Percentiles rank a stretch among this genome's conserved stretches.
These are phyloP conservation scores for Neonothopanus nambi DNA, from an alignment of 1,284 basidiomycete species.

Conservation along the genomic window DNA sequence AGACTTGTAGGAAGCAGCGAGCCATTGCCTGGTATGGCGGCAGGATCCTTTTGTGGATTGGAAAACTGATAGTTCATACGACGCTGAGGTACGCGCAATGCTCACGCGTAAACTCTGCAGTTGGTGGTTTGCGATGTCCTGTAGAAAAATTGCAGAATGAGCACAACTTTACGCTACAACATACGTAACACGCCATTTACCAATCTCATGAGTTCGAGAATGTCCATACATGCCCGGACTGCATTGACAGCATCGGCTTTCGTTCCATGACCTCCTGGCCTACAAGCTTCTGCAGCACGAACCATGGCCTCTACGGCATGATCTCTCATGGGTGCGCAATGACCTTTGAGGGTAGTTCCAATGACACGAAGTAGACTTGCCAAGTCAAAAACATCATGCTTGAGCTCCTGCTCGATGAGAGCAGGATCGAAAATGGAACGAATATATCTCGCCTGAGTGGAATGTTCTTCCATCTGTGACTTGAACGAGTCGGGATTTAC, in stretches of 20 bases:
- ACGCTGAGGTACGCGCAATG: conserved; percentile 78
- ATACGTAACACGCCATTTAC: conserved; percentile 46
- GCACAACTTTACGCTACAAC: conserved; percentile 20
- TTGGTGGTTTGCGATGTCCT: conserved; percentile 97
- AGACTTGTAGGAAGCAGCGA: conserved; percentile 35
- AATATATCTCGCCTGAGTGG: conserved; percentile 57
- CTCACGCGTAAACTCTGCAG: conserved; percentile 85
- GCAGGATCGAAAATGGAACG: conserved; percentile 68
- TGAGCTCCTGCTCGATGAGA: conserved; percentile 81
- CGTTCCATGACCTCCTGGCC: conserved; percentile 51
- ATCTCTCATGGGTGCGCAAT: conserved; percentile 94
- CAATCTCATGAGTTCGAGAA: conserved; percentile 94
- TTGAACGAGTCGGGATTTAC: conserved; percentile 52
- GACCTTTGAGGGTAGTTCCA: conserved; percentile 82
- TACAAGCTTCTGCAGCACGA: conserved; percentile 58
- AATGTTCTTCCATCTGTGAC: conserved; percentile 56
- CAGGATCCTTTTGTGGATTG: conserved; percentile 43
- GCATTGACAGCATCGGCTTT: conserved; percentile 72
- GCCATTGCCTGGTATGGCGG: conserved; percentile 64
- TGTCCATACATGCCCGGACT: conserved; percentile 85
- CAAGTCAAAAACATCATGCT: conserved; percentile 79
- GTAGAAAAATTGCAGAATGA: conserved; percentile 20
- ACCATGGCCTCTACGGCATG: conserved; percentile 85
- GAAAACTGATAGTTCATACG: conserved; percentile 83
- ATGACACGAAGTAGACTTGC: conserved; percentile 79